Percentiles rank a stretch among this genome's conserved stretches.
phyloP scores from a whole-genome alignment of 257 asterid genomes.

The Nicotiana knightiana region DNA sequence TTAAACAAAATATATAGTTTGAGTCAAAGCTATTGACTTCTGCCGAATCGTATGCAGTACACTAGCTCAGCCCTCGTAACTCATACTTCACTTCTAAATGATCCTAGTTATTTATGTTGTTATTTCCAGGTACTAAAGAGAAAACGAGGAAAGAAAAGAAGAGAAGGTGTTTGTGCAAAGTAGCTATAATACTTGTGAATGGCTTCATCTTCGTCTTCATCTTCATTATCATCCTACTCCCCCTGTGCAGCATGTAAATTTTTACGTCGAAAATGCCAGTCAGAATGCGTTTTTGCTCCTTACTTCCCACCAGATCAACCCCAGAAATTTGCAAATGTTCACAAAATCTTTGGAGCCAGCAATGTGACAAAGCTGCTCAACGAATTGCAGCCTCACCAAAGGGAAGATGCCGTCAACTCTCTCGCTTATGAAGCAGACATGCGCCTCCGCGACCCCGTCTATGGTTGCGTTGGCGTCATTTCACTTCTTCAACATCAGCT shows the following conservation, averaged over 20 bases:
- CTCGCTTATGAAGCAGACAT: slow-evolving; percentile 69
- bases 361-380: slow-evolving; percentile 67
- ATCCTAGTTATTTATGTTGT: background rate
- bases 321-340: slow-evolving; percentile 61
- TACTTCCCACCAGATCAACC: slow-evolving; percentile 80
- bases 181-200: background rate
- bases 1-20: no score
- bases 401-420: slow-evolving; percentile 68
- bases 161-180: background rate
- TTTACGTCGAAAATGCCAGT: slow-evolving; percentile 67
- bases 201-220: background rate
- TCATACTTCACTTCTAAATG: no score
- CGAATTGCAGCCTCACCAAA: slow-evolving; percentile 68
- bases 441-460: slow-evolving; percentile 78
- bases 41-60: no score
- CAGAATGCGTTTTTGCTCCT: slow-evolving; percentile 71
- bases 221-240: slow-evolving; percentile 54
- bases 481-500: slow-evolving; percentile 79
- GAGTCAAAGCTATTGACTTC: no score
- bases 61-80: no score
- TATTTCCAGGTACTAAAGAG: background rate
- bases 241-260: slow-evolving; percentile 80
- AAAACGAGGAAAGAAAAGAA: background rate
- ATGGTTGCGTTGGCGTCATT: slow-evolving; percentile 79
- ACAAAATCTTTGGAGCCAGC: slow-evolving; percentile 71